These are phyloP conservation scores for Lathyrus tuberosus DNA, from an alignment of 306 rosid species.

Conservation along the genomic window DNA sequence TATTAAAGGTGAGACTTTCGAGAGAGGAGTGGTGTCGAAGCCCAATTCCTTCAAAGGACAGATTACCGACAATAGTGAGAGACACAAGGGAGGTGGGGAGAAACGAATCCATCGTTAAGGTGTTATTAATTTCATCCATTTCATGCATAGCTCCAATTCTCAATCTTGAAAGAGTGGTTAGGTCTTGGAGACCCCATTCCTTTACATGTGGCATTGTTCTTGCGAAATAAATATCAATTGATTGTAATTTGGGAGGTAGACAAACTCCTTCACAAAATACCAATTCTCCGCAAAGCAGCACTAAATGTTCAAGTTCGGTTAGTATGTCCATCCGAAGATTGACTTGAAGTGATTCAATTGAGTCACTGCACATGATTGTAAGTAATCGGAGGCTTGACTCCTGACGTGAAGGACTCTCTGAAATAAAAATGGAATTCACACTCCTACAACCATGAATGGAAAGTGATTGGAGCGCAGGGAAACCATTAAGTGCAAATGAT, in stretches of 20 bases:
- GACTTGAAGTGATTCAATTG: background rate
- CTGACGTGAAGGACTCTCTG: background rate
- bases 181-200: background rate
- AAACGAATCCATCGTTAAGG: background rate
- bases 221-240: fast-evolving
- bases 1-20: no score
- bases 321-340: background rate
- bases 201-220: background rate
- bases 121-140: background rate
- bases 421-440: background rate
- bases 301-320: background rate
- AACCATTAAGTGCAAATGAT: background rate
- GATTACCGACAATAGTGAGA: fast-evolving
- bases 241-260: conserved; percentile 6
- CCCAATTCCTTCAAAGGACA: background rate
- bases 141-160: background rate
- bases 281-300: background rate
- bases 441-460: fast-evolving
- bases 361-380: fast-evolving
- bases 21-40: background rate
- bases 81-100: background rate
- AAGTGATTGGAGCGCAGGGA: background rate
- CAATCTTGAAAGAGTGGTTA: background rate
- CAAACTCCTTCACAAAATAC: conserved; percentile 6
- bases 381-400: background rate